Conservation (phyloP, 2,329 filamentous ascomycete genomes). For the Penicillium occitanis region DNA sequence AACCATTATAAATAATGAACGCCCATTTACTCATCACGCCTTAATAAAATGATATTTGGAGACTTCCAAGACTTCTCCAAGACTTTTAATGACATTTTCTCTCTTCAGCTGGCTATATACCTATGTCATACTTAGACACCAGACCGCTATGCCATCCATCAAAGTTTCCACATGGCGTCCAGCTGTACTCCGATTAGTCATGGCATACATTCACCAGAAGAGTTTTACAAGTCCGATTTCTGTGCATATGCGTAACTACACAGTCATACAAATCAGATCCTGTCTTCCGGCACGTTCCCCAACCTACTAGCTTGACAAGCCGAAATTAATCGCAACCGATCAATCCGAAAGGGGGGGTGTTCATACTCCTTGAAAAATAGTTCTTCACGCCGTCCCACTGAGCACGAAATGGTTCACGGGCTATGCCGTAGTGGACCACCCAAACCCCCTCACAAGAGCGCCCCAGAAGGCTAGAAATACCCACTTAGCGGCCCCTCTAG, state of each 20-base stretch:
- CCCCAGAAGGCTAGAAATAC: not conserved
- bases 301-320: not conserved
- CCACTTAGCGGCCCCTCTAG: not conserved
- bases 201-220: not conserved
- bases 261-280: not conserved
- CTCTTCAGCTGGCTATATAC: not conserved
- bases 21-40: not conserved
- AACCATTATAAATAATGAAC: not conserved
- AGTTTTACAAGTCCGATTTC: not conserved
- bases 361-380: not conserved
- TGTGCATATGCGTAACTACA: not conserved
- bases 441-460: not conserved
- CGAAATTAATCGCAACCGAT: not conserved
- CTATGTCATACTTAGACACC: not conserved
- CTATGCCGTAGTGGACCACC: not conserved
- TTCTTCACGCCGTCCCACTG: not conserved
- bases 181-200: conserved; percentile 8
- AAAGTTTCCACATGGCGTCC: not conserved
- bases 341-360: not conserved
- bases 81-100: not conserved
- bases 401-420: not conserved
- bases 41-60: not conserved
- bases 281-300: not conserved
- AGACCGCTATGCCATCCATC: not conserved
- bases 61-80: not conserved